Evolutionary conservation across 495 filamentous ascomycete genomes (phyloP).

Genomic region (Hypoxylon lienhwacheense): DNA sequence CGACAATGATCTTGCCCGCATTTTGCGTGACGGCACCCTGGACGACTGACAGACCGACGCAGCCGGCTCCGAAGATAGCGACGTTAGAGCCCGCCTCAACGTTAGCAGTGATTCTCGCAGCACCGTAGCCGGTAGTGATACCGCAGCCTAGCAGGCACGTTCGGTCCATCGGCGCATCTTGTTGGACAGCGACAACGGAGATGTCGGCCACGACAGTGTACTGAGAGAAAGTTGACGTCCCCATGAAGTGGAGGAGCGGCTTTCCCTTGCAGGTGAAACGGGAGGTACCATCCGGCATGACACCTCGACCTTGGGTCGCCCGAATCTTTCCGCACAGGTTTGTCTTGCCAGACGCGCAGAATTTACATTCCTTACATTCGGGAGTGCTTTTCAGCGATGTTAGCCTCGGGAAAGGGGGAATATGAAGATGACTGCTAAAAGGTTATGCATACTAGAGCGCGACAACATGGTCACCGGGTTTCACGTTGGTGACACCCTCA

Average conservation of each 20-base stretch:
- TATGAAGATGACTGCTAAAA: not conserved
- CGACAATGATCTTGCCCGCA: conserved; percentile 88
- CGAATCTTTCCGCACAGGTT: conserved; percentile 99
- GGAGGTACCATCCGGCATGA: conserved; percentile 97
- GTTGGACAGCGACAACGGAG: conserved; percentile 90
- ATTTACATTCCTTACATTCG: conserved; percentile 97
- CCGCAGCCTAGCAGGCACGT: conserved; percentile 95
- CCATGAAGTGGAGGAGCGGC: conserved; percentile 98
- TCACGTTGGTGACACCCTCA: conserved; percentile 91
- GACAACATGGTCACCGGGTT: conserved; percentile 88
- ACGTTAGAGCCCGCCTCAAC: conserved; percentile 87
- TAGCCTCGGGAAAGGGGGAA: conserved; percentile 3
- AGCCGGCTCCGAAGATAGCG: conserved; percentile 95
- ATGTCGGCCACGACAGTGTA: conserved; percentile 99
- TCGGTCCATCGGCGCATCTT: conserved; percentile 90
- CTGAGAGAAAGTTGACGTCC: conserved; percentile 96
- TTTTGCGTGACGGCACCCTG: conserved; percentile 91
- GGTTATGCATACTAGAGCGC: conserved; percentile 80
- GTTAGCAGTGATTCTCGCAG: conserved; percentile 86
- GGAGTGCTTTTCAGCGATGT: conserved; percentile 66
- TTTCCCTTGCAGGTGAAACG: conserved; percentile 94
- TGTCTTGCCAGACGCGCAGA: conserved; percentile 99
- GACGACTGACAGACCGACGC: conserved; percentile 90
- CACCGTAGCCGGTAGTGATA: conserved; percentile 98
- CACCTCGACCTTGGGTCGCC: conserved; percentile 90